These are phyloP conservation scores for Effrenium voratum DNA, from an alignment of 73 alveolate genomes.

Conservation along the genomic window DNA sequence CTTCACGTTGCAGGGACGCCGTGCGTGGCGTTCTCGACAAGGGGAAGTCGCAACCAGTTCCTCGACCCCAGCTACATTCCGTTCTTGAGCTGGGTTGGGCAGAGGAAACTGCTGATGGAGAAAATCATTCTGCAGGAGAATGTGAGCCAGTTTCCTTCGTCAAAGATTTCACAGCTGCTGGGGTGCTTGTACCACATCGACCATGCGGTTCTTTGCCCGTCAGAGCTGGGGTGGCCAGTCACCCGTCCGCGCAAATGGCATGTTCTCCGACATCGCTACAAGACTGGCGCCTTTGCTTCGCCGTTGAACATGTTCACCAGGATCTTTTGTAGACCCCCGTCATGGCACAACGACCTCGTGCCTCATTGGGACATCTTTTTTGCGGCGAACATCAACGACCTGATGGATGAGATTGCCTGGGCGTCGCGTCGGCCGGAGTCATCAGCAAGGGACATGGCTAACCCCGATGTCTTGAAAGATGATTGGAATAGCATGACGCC, in stretches of 20 bases:
- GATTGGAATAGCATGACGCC: not conserved
- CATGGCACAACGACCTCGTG: not conserved
- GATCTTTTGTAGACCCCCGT: not conserved
- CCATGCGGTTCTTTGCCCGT: not conserved
- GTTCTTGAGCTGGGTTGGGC: not conserved
- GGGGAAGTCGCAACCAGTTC: not conserved
- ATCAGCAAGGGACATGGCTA: not conserved
- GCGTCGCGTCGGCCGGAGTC: no score
- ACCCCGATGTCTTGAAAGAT: not conserved
- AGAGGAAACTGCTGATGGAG: not conserved
- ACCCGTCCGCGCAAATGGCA: not conserved
- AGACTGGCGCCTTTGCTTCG: not conserved
- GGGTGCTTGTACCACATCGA: not conserved
- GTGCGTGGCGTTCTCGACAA: not conserved
- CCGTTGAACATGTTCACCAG: not conserved
- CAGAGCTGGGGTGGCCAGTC: not conserved
- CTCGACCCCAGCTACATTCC: not conserved
- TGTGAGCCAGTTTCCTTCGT: not conserved
- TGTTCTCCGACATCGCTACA: not conserved
- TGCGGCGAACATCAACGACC: not conserved
- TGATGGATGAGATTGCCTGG: not conserved
- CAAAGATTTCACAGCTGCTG: not conserved
- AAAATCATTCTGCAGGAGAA: not conserved
- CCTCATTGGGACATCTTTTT: slow-evolving; percentile 15
- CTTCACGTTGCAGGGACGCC: not conserved